Percentiles rank a stretch among this genome's conserved stretches.
Evolutionary conservation across 192 early-diverging fungal genomes (phyloP).

Genomic region (Diversispora eburnea): DNA sequence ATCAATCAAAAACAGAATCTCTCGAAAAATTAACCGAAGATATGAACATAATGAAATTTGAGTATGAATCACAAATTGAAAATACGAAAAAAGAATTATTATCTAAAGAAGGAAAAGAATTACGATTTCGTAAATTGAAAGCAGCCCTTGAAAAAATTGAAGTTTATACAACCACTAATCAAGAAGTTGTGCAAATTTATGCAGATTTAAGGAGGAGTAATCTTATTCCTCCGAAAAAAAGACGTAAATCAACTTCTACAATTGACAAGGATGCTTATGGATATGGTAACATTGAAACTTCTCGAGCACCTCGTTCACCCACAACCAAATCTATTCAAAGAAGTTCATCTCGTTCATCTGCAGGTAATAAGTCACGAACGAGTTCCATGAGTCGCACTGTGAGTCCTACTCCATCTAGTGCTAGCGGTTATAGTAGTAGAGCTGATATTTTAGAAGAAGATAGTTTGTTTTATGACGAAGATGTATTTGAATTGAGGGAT

Average conservation of each 20-base stretch:
- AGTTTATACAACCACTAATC: background rate
- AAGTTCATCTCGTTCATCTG: constrained; percentile 9
- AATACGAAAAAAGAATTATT: background rate
- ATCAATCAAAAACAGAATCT: background rate
- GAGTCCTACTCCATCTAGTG: constrained; percentile 16
- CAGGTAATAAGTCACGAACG: background rate
- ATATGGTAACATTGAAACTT: background rate
- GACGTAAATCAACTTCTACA: constrained; percentile 6
- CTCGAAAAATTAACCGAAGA: constrained; percentile 18
- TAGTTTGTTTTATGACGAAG: background rate
- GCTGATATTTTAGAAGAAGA: constrained; percentile 10
- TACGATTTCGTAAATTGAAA: constrained; percentile 9
- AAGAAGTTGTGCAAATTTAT: constrained; percentile 7
- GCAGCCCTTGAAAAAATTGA: constrained; percentile 10
- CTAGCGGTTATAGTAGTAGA: constrained; percentile 6
- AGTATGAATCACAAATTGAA: constrained; percentile 24
- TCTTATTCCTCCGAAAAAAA: constrained; percentile 2
- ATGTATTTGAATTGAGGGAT: constrained; percentile 11
- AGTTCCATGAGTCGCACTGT: background rate
- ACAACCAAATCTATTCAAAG: constrained; percentile 11
- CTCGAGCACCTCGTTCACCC: background rate
- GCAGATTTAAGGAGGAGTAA: constrained; percentile 4
- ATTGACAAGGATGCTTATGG: background rate
- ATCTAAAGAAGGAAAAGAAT: constrained; percentile 16
- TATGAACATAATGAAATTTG: constrained; percentile 24